Evolutionary conservation across 2,329 filamentous ascomycete genomes (phyloP).

Genomic region (Diplodia sapinea): DNA sequence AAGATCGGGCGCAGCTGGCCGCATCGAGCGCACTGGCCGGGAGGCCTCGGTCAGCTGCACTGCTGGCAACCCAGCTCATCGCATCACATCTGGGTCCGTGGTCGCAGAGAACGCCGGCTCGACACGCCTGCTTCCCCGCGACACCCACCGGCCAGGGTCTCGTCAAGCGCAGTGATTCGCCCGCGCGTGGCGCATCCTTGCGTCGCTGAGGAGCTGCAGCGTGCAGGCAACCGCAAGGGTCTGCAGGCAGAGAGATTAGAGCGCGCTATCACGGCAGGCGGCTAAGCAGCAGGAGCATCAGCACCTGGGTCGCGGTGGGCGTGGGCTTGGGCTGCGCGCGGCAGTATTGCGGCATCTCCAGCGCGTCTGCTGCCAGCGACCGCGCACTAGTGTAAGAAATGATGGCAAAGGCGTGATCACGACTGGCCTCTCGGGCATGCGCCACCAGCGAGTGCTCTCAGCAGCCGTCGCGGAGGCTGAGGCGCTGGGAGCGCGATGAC

Average conservation of each 20-base stretch:
- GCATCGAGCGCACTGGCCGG: slow-evolving; percentile 15
- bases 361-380: slow-evolving; percentile 21
- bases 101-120: slow-evolving; percentile 26
- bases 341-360: slow-evolving; percentile 22
- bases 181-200: slow-evolving; percentile 7
- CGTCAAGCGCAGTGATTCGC: slow-evolving; percentile 14
- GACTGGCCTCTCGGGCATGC: slow-evolving; percentile 22
- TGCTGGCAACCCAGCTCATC: neutral
- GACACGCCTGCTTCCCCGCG: slow-evolving; percentile 26
- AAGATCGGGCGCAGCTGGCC: slow-evolving; percentile 12
- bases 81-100: slow-evolving; percentile 1
- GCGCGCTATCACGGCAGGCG: slow-evolving; percentile 21
- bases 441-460: slow-evolving; percentile 12
- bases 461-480: slow-evolving; percentile 15
- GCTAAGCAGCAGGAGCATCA: neutral
- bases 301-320: neutral
- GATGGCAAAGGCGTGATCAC: slow-evolving; percentile 30
- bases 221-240: slow-evolving; percentile 17
- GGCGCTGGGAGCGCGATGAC: slow-evolving; percentile 17
- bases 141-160: slow-evolving; percentile 1
- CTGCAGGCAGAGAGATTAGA: slow-evolving; percentile 12
- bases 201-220: slow-evolving; percentile 14
- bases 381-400: slow-evolving; percentile 22
- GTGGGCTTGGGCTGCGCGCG: neutral
- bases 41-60: slow-evolving; percentile 10